A percentile compares a stretch with the other conserved stretches of the same genome.
These are phyloP conservation scores for Eucalyptus polybractea DNA, from an alignment of 345 rosid genomes.

Conservation along the genomic window DNA sequence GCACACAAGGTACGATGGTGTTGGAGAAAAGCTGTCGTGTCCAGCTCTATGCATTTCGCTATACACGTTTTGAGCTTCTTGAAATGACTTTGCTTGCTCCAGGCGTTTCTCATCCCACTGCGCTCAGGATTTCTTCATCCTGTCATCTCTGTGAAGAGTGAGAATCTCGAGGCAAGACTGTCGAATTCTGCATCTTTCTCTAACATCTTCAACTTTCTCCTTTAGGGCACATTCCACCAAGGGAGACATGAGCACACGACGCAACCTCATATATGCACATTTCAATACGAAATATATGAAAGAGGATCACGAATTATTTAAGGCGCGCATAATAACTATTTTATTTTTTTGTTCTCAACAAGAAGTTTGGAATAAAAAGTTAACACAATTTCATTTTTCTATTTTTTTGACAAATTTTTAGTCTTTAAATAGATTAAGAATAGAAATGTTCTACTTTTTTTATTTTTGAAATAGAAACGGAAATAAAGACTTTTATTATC, in stretches of 20 bases:
- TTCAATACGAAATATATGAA: not conserved
- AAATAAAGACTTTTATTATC: too few relatives aligned
- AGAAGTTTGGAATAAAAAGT: too few relatives aligned
- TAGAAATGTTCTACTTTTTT: too few relatives aligned
- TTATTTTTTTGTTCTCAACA: too few relatives aligned
- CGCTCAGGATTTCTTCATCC: not conserved
- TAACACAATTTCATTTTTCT: rapidly evolving
- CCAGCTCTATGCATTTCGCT: not conserved
- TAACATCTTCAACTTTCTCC: not conserved
- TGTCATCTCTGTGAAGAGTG: not conserved
- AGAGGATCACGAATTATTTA: not conserved
- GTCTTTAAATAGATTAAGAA: rapidly evolving
- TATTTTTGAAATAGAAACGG: rapidly evolving
- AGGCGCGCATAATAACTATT: rapidly evolving
- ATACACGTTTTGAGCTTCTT: not conserved
- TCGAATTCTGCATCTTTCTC: not conserved
- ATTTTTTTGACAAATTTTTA: too few relatives aligned
- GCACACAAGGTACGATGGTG: not conserved
- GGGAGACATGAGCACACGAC: not conserved
- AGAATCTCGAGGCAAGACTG: not conserved
- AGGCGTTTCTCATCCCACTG: not conserved
- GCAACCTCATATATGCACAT: not conserved
- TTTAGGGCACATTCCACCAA: not conserved
- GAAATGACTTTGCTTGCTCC: not conserved
- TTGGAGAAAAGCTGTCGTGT: not conserved